Base-by-base conservation (phyloP, 1,284 basidiomycete genomes). In the Phellinidium pouzarii region DNA sequence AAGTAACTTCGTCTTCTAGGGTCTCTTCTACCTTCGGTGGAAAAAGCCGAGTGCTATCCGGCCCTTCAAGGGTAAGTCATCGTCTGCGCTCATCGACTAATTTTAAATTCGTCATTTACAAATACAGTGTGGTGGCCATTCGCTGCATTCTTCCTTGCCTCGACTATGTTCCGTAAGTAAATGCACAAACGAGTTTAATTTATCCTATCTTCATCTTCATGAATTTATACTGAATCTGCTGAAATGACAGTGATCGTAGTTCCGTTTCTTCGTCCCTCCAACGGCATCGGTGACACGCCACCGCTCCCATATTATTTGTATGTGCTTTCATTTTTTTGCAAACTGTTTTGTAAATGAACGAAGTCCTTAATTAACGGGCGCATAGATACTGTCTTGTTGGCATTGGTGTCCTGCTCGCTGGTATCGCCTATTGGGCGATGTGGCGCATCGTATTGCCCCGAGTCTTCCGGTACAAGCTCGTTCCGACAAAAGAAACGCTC, bases 261-360 rank as follows among this genome's bases (percentile, higher is more conserved):
- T 1, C 80, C 80, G 0, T 84, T 78, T 68, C 54, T 84, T 3
- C 74, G 62, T 19, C 80, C 82, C 2, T 65, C 74, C 0, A 76
- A 77, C 56, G 70, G 71, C 3, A 68, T 77, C 1, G 80, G 80
- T 4, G 78, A 82, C 57, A 79, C 78, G 0, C 79, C 78, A 2
- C 79, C 78, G 4, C 61, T 82, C 37, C 77, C 80, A 2, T 81
- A 81, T 57, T 82, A 80, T 59, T 59, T 82, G 70, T 80, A 53
- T 25, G 73, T 65, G 22, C 25, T n/a, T 22, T 14, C 14, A 5
- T 19, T 12, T 6, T 3, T 14, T 14, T 8, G 31, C 31, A 14
- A 34, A 34, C 7, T n/a, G n/a, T n/a, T n/a, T n/a, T n/a, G n/a
- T n/a, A n/a, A n/a, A 34, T 14, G 31, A 34, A 34, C 31, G 31